A percentile compares a stretch with the other conserved stretches of the same genome.
phyloP scores from a whole-genome alignment of 345 rosid species.

The Toxicodendron radicans region DNA sequence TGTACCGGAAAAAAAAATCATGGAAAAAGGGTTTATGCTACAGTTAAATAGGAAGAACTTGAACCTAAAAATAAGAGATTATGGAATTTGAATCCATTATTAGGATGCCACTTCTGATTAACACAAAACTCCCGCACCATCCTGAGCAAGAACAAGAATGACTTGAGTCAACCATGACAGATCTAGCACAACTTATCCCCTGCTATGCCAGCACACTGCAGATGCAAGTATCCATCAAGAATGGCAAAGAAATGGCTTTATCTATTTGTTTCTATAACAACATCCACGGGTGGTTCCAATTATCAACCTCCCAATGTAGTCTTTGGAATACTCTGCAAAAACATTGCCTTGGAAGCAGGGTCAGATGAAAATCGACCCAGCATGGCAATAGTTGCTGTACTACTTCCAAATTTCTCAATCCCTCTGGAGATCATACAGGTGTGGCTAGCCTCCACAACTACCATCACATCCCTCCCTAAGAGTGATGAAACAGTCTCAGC shows the following conservation, averaged over 20 bases:
- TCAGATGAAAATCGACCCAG: slow-evolving; percentile 79
- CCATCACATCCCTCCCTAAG: slow-evolving; percentile 83
- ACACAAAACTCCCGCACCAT: neutral
- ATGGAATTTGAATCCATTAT: neutral
- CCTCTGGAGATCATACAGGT: slow-evolving; percentile 97
- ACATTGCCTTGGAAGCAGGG: slow-evolving; percentile 48
- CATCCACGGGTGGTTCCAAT: neutral
- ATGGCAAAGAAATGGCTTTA: neutral
- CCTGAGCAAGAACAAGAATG: neutral
- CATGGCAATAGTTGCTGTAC: slow-evolving; percentile 75
- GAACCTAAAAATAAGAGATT: neutral
- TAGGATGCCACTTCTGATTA: too few relatives aligned
- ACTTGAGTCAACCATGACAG: slow-evolving; percentile 9
- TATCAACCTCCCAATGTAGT: slow-evolving; percentile 25
- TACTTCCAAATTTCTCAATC: slow-evolving; percentile 90
- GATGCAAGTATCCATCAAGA: neutral
- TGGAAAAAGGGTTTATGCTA: slow-evolving; percentile 3
- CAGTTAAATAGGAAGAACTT: neutral
- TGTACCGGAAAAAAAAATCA: neutral
- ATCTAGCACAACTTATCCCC: neutral
- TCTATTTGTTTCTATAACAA: neutral
- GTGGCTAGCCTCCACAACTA: slow-evolving; percentile 86
- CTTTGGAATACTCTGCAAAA: slow-evolving; percentile 59
- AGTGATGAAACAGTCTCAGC: slow-evolving; percentile 73
- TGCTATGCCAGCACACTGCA: slow-evolving; percentile 10